A percentile compares a stretch with the other conserved stretches of the same genome.
phyloP scores from a whole-genome alignment of 2,329 filamentous ascomycete species.

The Colletotrichum sp. region DNA sequence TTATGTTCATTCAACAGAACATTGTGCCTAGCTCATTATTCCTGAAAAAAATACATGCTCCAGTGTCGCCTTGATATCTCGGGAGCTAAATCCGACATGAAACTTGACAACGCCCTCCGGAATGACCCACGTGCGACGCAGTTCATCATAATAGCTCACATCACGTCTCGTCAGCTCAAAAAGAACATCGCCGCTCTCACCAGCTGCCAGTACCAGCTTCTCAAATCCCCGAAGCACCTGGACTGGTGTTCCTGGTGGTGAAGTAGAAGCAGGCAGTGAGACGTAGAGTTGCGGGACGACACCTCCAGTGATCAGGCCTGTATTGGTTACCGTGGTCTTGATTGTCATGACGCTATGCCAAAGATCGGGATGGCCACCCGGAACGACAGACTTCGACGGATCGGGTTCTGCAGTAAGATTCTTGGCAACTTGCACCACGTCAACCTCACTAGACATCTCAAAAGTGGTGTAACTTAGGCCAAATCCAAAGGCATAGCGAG shows the following conservation, averaged over 20 bases:
- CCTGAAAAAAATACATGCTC: neutral
- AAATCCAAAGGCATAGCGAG: constrained; percentile 67
- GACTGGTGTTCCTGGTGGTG: constrained; percentile 43
- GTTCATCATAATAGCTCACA: constrained; percentile 69
- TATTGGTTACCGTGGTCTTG: constrained; percentile 68
- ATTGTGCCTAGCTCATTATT: neutral
- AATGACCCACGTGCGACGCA: constrained; percentile 63
- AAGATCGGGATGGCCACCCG: constrained; percentile 39
- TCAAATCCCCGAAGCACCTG: constrained; percentile 70
- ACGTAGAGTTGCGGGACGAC: constrained; percentile 70
- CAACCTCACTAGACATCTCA: constrained; percentile 35
- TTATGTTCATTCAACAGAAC: no score
- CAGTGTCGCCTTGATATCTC: neutral
- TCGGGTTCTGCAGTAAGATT: constrained; percentile 40
- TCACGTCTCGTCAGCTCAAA: constrained; percentile 65
- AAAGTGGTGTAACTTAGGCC: constrained; percentile 73
- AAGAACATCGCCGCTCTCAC: constrained; percentile 50
- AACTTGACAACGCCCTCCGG: constrained; percentile 48
- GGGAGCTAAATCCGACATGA: constrained; percentile 36
- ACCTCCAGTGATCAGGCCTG: constrained; percentile 63
- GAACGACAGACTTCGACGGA: constrained; percentile 41
- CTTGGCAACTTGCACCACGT: constrained; percentile 36
- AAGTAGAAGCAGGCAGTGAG: constrained; percentile 36
- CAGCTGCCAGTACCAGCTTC: constrained; percentile 59
- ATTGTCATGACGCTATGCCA: constrained; percentile 56